Evolutionary conservation across 805 yeast species (phyloP), one percentile per base, ranked within the genome.

Genomic region (Candida suzukii): DNA sequence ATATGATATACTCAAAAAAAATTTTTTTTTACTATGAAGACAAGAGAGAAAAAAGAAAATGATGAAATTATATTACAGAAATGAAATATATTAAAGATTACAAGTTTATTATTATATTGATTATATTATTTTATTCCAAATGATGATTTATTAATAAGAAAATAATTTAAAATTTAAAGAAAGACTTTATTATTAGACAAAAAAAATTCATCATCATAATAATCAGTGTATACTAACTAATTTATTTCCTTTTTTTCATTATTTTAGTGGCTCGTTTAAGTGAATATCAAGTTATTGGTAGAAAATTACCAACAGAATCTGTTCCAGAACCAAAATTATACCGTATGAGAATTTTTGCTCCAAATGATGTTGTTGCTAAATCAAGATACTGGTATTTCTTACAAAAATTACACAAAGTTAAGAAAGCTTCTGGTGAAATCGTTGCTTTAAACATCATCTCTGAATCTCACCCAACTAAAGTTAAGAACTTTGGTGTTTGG

Each of bases 351-450:
- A 88, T 93, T 76, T 93, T 93, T 73, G 99, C 99, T 69, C 90
- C 96, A 65, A 93, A 93, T 80, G 85, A 80, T 63, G 98, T 93
- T 71, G 95, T 93, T 71, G 99, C 99, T 70, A 93, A 93, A 83
- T 93, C 99, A 66, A 91, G 99, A 80, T 93, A 88, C 96, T 93
- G 99, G 99, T 93, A 93, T 82, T 93, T 93, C 82, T 84, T 93
- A 78, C 95, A 91, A 76, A 90, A 88, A 76, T 83, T 93, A 73
- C 95, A 91, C 87, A 91, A 95, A 82, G 96, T 93, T 70, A 93
- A 93, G 93, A 88, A 87, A 81, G 93, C 99, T 64, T 88, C 96
- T 67, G 99, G 99, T 85, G 99, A 93, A 80, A 78, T 93, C 67
- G 96, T 93, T 64, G 76, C 96, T 53, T 80, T 93, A 64, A 88